phyloP scores from a whole-genome alignment of 2,329 filamentous ascomycete species.

The Lecanicillium sp. region DNA sequence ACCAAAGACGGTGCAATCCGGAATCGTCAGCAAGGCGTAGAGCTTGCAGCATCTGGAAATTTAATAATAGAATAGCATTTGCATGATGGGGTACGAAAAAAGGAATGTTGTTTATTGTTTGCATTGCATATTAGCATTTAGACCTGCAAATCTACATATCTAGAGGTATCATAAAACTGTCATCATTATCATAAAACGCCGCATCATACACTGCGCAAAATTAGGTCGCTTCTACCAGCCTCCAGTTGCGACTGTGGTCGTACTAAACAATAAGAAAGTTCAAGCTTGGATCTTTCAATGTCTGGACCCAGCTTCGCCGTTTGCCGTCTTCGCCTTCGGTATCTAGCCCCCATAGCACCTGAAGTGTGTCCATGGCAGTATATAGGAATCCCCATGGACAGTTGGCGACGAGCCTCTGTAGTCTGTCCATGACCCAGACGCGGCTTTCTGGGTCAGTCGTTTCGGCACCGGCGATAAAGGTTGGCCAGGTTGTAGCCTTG shows the following conservation, averaged over 20 bases:
- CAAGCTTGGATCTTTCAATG: conserved; percentile 31
- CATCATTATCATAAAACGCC: too few species aligned
- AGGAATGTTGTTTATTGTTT: not conserved
- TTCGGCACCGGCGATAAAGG: conserved; percentile 48
- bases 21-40: conserved; percentile 13
- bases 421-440: conserved; percentile 40
- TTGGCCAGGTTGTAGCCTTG: conserved; percentile 50
- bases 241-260: too few species aligned
- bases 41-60: not conserved
- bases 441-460: conserved; percentile 32
- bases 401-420: conserved; percentile 29
- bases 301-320: conserved; percentile 33
- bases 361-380: conserved; percentile 37
- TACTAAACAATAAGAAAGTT: conserved; percentile 36
- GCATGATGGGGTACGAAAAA: not conserved
- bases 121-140: not conserved
- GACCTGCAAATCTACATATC: too few species aligned
- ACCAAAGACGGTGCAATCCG: conserved; percentile 14
- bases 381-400: conserved; percentile 43
- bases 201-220: too few species aligned
- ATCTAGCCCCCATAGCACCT: conserved; percentile 34
- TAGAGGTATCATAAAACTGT: too few species aligned
- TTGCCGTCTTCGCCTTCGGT: conserved; percentile 14
- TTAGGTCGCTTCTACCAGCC: too few species aligned
- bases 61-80: not conserved